phyloP scores from a whole-genome alignment of 352 stramenopile genomes.

The Globisporangium spiculum region DNA sequence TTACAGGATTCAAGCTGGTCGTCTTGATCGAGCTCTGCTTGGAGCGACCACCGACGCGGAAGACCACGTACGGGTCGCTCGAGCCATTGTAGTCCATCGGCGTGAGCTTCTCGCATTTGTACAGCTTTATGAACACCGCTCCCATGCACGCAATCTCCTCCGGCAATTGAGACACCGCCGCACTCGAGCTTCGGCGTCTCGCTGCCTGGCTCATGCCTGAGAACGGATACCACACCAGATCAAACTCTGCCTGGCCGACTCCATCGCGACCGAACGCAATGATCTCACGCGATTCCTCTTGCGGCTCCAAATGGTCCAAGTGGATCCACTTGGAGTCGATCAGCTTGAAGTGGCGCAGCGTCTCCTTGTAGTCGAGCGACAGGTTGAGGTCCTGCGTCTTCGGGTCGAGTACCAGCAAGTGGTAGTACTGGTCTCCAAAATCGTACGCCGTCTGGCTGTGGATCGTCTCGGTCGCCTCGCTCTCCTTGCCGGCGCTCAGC shows the following conservation, averaged over 20 bases:
- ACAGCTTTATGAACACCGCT: slow-evolving; percentile 37
- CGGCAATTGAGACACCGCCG: slow-evolving; percentile 16
- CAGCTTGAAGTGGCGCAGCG: slow-evolving; percentile 23
- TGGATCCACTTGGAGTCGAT: slow-evolving; percentile 52
- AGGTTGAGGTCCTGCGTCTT: slow-evolving; percentile 44
- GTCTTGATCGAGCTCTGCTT: slow-evolving; percentile 43
- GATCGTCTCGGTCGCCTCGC: slow-evolving; percentile 24
- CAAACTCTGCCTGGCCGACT: slow-evolving; percentile 35
- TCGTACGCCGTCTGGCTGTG: slow-evolving; percentile 25
- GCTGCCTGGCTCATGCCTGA: slow-evolving; percentile 7
- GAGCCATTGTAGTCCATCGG: slow-evolving; percentile 41
- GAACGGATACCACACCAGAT: slow-evolving; percentile 43
- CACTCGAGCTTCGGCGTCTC: slow-evolving; percentile 5
- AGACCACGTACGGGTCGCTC: slow-evolving; percentile 48
- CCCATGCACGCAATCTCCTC: slow-evolving; percentile 40
- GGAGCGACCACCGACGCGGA: slow-evolving; percentile 30
- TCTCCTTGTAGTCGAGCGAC: slow-evolving; percentile 38
- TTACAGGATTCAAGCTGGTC: slow-evolving; percentile 38
- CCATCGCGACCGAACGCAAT: slow-evolving; percentile 35
- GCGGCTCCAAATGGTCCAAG: slow-evolving; percentile 33
- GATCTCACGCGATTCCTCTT: slow-evolving; percentile 28
- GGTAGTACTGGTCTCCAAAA: slow-evolving; percentile 26
- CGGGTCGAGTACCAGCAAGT: slow-evolving; percentile 35
- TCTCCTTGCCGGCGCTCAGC: slow-evolving; percentile 31
- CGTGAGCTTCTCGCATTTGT: slow-evolving; percentile 35